phyloP scores from a whole-genome alignment of 331 rosid species.

The Saraca asoca region DNA sequence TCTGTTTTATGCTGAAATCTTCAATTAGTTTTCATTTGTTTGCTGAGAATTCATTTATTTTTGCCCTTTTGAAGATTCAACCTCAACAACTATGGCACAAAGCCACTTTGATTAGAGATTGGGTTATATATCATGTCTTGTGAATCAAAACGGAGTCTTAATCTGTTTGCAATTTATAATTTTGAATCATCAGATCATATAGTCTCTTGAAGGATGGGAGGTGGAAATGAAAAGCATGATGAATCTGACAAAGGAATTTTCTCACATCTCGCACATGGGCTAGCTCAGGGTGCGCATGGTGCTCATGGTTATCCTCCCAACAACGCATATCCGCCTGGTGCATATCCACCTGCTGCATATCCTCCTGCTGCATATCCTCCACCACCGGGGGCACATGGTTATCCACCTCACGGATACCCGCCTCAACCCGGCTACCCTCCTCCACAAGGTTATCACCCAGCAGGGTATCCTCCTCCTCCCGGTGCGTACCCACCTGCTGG shows the following conservation, averaged over 20 bases:
- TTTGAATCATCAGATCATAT: slow-evolving; percentile 12
- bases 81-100: too few relatives aligned
- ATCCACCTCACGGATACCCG: slow-evolving; percentile 45
- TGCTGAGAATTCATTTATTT: too few relatives aligned
- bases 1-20: too few relatives aligned
- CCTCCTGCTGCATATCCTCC: slow-evolving; percentile 29
- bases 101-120: neutral
- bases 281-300: slow-evolving; percentile 39
- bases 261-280: slow-evolving; percentile 48
- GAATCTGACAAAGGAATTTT: slow-evolving; percentile 72
- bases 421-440: slow-evolving; percentile 51
- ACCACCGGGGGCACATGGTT: slow-evolving; percentile 4
- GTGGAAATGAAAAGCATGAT: slow-evolving; percentile 67
- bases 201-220: slow-evolving; percentile 51
- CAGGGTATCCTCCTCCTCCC: slow-evolving; percentile 45
- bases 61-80: too few relatives aligned
- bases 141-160: neutral
- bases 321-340: slow-evolving; percentile 29
- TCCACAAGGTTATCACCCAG: slow-evolving; percentile 46
- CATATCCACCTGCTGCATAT: slow-evolving; percentile 27
- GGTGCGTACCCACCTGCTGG: slow-evolving; percentile 44
- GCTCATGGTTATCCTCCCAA: neutral
- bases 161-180: slow-evolving; percentile 2
- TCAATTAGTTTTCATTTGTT: too few relatives aligned
- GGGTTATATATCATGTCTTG: too few relatives aligned